Evolutionary conservation across 257 asterid species (phyloP).

Genomic region (Salvia hispanica): DNA sequence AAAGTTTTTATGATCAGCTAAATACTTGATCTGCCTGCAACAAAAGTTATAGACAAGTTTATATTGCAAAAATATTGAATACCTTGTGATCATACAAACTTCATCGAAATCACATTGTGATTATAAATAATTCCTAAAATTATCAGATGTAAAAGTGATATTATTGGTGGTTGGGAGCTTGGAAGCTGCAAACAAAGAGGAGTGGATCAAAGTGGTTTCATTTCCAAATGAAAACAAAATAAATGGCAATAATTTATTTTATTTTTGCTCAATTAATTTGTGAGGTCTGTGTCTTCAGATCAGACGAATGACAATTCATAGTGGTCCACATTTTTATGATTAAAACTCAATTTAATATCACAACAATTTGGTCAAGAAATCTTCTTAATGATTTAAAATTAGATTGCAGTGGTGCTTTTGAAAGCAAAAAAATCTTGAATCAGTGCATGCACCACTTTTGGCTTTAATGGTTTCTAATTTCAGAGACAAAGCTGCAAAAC

Average conservation of each 20-base stretch:
- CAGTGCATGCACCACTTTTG: constrained; percentile 39
- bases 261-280: constrained; percentile 27
- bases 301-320: constrained; percentile 55
- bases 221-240: constrained; percentile 37
- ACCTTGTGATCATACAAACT: no score
- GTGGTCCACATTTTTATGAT: constrained; percentile 37
- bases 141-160: neutral
- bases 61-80: no score
- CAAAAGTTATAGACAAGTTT: no score
- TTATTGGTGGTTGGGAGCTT: constrained; percentile 46
- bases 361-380: constrained; percentile 32
- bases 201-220: constrained; percentile 33
- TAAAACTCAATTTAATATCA: neutral
- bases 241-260: constrained; percentile 17
- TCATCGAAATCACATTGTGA: no score
- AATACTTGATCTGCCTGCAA: no score
- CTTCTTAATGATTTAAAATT: constrained; percentile 30
- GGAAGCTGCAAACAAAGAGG: constrained; percentile 39
- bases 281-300: constrained; percentile 49
- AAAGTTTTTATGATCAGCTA: no score
- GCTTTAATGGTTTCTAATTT: constrained; percentile 33
- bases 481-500: constrained; percentile 36
- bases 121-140: neutral
- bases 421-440: constrained; percentile 26
- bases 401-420: constrained; percentile 26